Evolutionary conservation across 1,284 basidiomycete species (phyloP).

Genomic region (Fistulina hepatica): DNA sequence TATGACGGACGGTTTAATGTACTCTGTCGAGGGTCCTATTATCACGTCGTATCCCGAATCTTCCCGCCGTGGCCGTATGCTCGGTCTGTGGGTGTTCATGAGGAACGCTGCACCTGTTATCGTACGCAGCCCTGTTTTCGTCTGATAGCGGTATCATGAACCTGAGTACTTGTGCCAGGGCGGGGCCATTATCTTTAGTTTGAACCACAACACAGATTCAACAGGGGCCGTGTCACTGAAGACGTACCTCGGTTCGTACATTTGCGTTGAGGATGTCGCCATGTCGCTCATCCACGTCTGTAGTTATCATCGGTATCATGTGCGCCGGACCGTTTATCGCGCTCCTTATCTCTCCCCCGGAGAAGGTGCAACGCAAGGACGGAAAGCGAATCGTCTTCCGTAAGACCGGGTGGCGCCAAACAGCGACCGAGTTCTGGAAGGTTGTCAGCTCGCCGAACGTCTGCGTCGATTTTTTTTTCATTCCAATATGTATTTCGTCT

Average conservation of each 20-base stretch:
- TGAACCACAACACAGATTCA: slow-evolving; percentile 21
- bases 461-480: slow-evolving; percentile 3
- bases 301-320: slow-evolving; percentile 27
- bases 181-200: slow-evolving; percentile 25
- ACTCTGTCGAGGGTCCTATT: slow-evolving; percentile 25
- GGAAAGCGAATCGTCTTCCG: slow-evolving; percentile 22
- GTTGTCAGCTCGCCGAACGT: slow-evolving; percentile 21
- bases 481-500: neutral
- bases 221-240: slow-evolving; percentile 22
- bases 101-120: slow-evolving; percentile 24
- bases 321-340: slow-evolving; percentile 26
- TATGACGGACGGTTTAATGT: slow-evolving; percentile 25
- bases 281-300: no score
- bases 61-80: slow-evolving; percentile 23
- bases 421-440: slow-evolving; percentile 20
- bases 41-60: slow-evolving; percentile 26
- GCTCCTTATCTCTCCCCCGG: slow-evolving; percentile 21
- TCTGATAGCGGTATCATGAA: no score
- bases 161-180: no score
- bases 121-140: no score
- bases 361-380: slow-evolving; percentile 24
- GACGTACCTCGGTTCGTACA: no score
- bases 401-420: slow-evolving; percentile 20
- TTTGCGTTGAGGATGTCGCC: no score
- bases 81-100: slow-evolving; percentile 27